Base-by-base conservation (phyloP, 257 asterid species). In the Paulownia fortunei region DNA sequence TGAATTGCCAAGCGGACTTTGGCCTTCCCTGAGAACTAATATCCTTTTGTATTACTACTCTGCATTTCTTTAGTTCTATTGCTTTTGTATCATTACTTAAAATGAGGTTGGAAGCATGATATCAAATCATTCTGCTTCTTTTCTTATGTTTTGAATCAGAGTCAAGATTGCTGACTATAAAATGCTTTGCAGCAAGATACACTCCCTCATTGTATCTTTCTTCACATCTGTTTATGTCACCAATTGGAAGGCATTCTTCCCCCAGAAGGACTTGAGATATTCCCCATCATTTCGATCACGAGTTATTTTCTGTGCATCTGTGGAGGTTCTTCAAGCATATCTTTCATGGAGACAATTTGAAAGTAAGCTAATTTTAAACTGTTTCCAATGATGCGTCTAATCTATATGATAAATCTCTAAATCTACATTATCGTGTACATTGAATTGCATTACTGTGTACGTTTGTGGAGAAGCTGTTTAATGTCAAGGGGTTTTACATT, bases 301-400 rank as follows among this genome's bases (percentile, higher is more conserved):
- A 68, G 90, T 88, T 67, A 86, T 92, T 64, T 62, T 69, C n/a
- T 91, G 97, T 87, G 90, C 95, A 46, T 86, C 97, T 44, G 12
- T 91, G 86, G 97, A 87, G 81, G 89, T 94, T 82, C 98, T 94
- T 81, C 99, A 92, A 81, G 83, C 96, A 69, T 92, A 88, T 88
- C 90, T 94, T 81, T 69, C 85, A 16, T 94, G 97, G 96, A 88
- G 98, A 76, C 98, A 94, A 73, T 72, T 79, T 64, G 90, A 90
- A 60, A 90, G 97, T 91, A 79, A 84, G 93, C 66, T 51, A 47
- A 24, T 63, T 49, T 56, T 59, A 5, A 16, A 27, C 60, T 37
- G 10, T 34, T 75, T 72, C 16, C 15, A 46, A 9, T 54, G 32
- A 42, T 58, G 41, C 18, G 0, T 36, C 72, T 16, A 69, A 37